Evolutionary conservation across 495 filamentous ascomycete genomes (phyloP), one percentile per base, ranked within the genome.

Genomic region (Hyphodiscus hymeniophilus): DNA sequence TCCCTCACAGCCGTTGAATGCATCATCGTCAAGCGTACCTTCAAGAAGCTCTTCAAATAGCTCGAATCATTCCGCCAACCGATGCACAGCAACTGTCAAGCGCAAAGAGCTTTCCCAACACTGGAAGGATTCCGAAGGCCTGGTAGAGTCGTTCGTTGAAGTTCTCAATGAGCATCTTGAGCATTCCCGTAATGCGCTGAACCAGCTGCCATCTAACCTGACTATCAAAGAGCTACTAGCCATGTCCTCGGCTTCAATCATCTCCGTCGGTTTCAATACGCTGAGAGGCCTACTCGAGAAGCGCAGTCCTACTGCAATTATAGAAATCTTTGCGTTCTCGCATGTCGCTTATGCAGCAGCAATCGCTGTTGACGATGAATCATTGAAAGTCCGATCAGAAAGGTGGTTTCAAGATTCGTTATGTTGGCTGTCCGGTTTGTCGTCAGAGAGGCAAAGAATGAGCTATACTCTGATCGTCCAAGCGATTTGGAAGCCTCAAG

Each of bases 261-360:
- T 47, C 15, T 51, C 46, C 3, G 54, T 54, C 20, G 57, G 57
- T 0, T 36, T 59, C 4, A 50, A 56, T 30, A 49, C 38, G 2
- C 34, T 59, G 11, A 43, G 35, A 12, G 49, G 52, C 0, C 45
- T 53, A n/a, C 24, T 56, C 31, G 53, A 59, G 36, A 50, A 50
- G 3, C 43, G 57, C 13, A 52, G 54, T 17, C 57, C 57, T 17
- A 53, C 42, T 4, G 43, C 49, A 16, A 43, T 56, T 28, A 42
- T 56, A 7, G 42, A 53, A 34, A 39, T 54, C 15, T 59, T 54
- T 44, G 49, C 52, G 1, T 51, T 59, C 16, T 50, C 53, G 7
- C 52, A 59, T 54, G 45, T 59, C 12, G 52, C 57, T n/a, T 59
- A 39, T 40, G 52, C 57, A 1, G 42, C 50, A 13, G 45, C 50